Evolutionary conservation across 495 filamentous ascomycete genomes (phyloP).

Genomic region (Penicillium waksmanii): DNA sequence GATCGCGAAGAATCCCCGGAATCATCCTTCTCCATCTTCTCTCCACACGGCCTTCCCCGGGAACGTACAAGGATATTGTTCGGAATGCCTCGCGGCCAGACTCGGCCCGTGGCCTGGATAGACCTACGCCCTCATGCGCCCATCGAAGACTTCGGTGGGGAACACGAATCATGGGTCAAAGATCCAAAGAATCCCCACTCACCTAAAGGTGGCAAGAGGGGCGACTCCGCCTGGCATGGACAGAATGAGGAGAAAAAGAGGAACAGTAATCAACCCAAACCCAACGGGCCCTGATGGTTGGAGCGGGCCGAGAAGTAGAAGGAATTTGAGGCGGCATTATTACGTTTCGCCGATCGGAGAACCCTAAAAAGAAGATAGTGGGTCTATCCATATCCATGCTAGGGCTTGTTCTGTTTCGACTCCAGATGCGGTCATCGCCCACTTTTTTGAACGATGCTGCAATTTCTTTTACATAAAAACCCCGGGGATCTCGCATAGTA

Average conservation of each 20-base stretch:
- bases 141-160: neutral
- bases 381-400: conserved; percentile 8
- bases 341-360: conserved; percentile 17
- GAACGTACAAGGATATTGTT: neutral
- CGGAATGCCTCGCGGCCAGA: conserved; percentile 1
- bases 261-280: neutral
- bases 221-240: neutral
- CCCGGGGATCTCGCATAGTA: conserved; percentile 8
- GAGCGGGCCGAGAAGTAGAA: neutral
- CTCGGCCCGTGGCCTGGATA: neutral
- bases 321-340: conserved; percentile 1
- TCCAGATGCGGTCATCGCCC: conserved; percentile 17
- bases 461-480: conserved; percentile 17
- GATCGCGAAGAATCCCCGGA: conserved; percentile 2
- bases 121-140: neutral
- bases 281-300: neutral
- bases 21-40: neutral
- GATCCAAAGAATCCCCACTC: neutral
- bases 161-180: neutral
- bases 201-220: neutral
- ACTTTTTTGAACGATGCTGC: conserved; percentile 11
- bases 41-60: neutral
- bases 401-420: conserved; percentile 6
- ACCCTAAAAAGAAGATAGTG: conserved; percentile 11
- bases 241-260: neutral